Percentiles rank a stretch among this genome's conserved stretches.
Evolutionary conservation across 1,284 basidiomycete genomes (phyloP).

Genomic region (Puccinia brachypodii): DNA sequence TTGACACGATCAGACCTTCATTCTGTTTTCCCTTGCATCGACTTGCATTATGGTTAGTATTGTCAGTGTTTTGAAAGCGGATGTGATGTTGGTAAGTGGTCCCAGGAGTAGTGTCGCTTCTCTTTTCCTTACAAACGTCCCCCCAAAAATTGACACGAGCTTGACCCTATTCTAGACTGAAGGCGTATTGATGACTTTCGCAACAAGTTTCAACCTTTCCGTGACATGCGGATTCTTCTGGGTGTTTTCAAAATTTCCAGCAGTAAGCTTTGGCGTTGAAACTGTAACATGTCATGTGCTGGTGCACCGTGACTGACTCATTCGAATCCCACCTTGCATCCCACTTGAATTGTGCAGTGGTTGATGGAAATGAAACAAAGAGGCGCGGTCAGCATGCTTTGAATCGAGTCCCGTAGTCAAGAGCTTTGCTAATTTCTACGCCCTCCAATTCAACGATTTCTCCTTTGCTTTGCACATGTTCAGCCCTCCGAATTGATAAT

Average conservation of each 20-base stretch:
- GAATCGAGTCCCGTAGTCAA: not conserved
- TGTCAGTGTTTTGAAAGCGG: not conserved
- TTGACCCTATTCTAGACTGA: not conserved
- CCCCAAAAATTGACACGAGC: not conserved
- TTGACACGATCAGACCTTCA: not conserved
- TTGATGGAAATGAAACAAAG: constrained; percentile 2
- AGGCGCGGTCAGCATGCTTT: constrained; percentile 15
- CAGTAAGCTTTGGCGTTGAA: not conserved
- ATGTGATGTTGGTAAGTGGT: constrained; percentile 21
- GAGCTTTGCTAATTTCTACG: not conserved
- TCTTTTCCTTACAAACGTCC: too few species aligned
- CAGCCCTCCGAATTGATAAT: constrained; percentile 18
- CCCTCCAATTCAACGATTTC: not conserved
- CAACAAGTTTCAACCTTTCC: not conserved
- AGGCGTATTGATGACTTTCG: constrained; percentile 5
- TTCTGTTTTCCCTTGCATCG: not conserved
- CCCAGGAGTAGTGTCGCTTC: not conserved
- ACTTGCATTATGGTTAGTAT: not conserved
- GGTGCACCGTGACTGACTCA: not conserved
- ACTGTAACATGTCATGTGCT: not conserved
- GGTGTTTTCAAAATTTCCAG: constrained; percentile 19
- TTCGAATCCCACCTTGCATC: not conserved
- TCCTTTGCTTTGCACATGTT: not conserved
- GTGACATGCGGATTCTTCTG: constrained; percentile 25
- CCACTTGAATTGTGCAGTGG: constrained; percentile 3